Conservation (phyloP, 2,329 filamentous ascomycete genomes). For the Fusarium sp. region DNA sequence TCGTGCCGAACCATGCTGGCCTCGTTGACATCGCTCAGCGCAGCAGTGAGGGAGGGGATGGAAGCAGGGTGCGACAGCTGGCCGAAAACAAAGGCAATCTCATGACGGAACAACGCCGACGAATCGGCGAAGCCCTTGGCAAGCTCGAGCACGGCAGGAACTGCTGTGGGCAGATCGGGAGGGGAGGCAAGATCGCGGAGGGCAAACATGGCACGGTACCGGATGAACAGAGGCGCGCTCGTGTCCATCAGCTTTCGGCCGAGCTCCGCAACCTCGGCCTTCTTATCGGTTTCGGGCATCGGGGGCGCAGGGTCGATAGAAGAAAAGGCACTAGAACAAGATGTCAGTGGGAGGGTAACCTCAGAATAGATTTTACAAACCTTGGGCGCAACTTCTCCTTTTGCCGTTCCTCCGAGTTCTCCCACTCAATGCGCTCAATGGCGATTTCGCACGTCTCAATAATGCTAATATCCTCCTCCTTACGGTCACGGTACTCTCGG, state of each 20-base stretch:
- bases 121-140: conserved; percentile 84
- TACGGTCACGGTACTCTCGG: conserved; percentile 74
- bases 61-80: conserved; percentile 96
- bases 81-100: conserved; percentile 97
- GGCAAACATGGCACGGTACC: conserved; percentile 98
- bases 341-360: conserved; percentile 43
- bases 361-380: conserved; percentile 56
- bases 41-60: conserved; percentile 83
- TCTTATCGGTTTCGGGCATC: conserved; percentile 72
- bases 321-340: conserved; percentile 77
- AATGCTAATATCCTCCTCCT: conserved; percentile 80
- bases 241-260: conserved; percentile 81
- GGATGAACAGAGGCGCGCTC: conserved; percentile 79
- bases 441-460: conserved; percentile 97
- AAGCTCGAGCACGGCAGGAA: conserved; percentile 84
- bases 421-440: conserved; percentile 92
- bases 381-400: conserved; percentile 81
- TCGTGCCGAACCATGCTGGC: conserved; percentile 97
- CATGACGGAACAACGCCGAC: conserved; percentile 94
- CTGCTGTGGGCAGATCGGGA: conserved; percentile 85
- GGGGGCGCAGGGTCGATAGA: conserved; percentile 96
- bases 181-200: conserved; percentile 94
- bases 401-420: conserved; percentile 75
- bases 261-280: conserved; percentile 78
- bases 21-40: conserved; percentile 80